A percentile compares a stretch with the other conserved stretches of the same genome.
Evolutionary conservation across 371 early-diverging fungal genomes (phyloP).

Genomic region (Dichotomocladium elegans): DNA sequence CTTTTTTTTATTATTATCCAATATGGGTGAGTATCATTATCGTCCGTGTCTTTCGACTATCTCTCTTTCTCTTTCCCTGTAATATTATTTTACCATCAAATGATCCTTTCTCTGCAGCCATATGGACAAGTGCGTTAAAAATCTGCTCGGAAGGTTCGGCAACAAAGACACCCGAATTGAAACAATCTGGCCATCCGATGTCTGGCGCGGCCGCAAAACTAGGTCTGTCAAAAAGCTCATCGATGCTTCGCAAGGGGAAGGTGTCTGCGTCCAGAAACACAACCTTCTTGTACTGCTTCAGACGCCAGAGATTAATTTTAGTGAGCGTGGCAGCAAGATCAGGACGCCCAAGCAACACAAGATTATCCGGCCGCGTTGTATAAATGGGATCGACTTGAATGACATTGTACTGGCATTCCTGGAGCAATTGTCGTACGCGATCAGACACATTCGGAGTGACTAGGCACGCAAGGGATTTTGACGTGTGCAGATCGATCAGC

Average conservation of each 20-base stretch:
- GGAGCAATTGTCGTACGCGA: slow-evolving; percentile 38
- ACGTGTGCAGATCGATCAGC: slow-evolving; percentile 63
- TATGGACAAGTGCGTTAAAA: slow-evolving; percentile 47
- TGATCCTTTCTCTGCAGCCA: slow-evolving; percentile 58
- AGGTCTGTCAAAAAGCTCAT: slow-evolving; percentile 77
- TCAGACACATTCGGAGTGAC: slow-evolving; percentile 58
- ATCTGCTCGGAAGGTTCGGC: slow-evolving; percentile 56
- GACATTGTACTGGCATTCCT: slow-evolving; percentile 56
- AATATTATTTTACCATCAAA: slow-evolving; percentile 68
- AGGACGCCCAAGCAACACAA: slow-evolving; percentile 78
- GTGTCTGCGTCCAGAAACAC: slow-evolving; percentile 92
- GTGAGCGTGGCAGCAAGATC: slow-evolving; percentile 88
- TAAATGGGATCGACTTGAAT: slow-evolving; percentile 58
- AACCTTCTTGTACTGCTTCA: slow-evolving; percentile 61
- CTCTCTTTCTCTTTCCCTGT: not conserved
- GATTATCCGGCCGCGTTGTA: slow-evolving; percentile 37
- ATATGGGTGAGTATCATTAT: too few species aligned
- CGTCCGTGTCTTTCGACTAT: not conserved
- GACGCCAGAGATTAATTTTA: slow-evolving; percentile 83
- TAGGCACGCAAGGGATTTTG: slow-evolving; percentile 64
- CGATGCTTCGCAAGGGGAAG: slow-evolving; percentile 74
- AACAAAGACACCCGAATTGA: slow-evolving; percentile 95
- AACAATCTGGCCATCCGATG: slow-evolving; percentile 90
- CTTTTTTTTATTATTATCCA: too few species aligned
- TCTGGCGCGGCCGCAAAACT: slow-evolving; percentile 82